Base-by-base conservation (phyloP, 306 rosid genomes). In the Pterocarpus santalinus region DNA sequence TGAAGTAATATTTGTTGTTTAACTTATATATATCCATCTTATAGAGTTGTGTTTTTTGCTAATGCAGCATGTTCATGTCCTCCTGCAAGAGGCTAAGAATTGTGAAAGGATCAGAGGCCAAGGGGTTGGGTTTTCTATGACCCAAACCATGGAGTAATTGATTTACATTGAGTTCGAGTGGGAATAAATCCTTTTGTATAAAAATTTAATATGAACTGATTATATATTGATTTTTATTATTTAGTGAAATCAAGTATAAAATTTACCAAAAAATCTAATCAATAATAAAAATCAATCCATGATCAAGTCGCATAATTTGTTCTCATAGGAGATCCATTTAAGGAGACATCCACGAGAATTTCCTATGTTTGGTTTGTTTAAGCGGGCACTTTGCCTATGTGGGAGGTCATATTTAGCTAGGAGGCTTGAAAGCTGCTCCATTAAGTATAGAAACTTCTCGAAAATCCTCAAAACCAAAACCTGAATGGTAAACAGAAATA, bases 1-100 rank as follows among this genome's bases (percentile, higher is more conserved):
- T 35, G 8, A 16, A 16, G 34, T 41, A 4, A 56, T 4, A 44
- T 46, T 51, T 10, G 4, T 60, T 72, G 28, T 56, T 65, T 8
- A 22, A 43, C 5, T 43, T 43, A 11, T 22, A 13, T 33, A 15
- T 39, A 16, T 64, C 56, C 32, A 43, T 77, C 79, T 77, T 4
- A 88, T 41, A 36, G 15, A 58, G 41, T 41, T 80, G 1, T 7
- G 44, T 58, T 39, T 63, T 72, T 62, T 76, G 0, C 49, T 71
- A 49, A 17, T 46, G 89, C 91, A 90, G 88, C 44, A 91, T 91
- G 92, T 91, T 91, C 81, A 84, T 76, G 16, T 69, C 80, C 17
- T 89, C 94, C 30, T 91, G 94, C 81, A 91, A 86, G 68, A 86
- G 88, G 84, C 78, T 90, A 73, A 88, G 89, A 72, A 86, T 89